These are phyloP conservation scores for Hydrangea macrophylla DNA, from an alignment of 148 eudicot genomes.

Conservation along the genomic window DNA sequence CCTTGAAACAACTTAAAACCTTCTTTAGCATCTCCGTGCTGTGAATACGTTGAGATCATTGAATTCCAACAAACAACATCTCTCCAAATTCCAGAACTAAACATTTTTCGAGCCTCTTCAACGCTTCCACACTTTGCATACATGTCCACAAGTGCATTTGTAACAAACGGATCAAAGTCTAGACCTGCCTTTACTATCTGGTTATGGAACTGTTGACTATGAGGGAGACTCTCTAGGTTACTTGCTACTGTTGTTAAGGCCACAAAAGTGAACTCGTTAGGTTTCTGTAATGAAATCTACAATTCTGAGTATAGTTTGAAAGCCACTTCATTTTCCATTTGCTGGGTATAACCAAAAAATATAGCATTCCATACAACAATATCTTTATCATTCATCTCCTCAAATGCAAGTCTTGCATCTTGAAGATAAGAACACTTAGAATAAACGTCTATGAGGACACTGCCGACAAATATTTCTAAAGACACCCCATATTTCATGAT, in stretches of 20 bases:
- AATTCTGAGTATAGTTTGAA: constrained; percentile 49
- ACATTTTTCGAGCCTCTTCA: constrained; percentile 47
- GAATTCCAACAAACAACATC: constrained; percentile 71
- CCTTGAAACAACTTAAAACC: constrained; percentile 45
- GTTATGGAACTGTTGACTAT: constrained; percentile 59
- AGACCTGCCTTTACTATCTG: constrained; percentile 45
- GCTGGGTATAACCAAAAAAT: constrained; percentile 56
- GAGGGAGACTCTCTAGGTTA: constrained; percentile 48
- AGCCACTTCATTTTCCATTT: constrained; percentile 54
- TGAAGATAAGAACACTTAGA: constrained; percentile 45
- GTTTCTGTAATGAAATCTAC: constrained; percentile 29
- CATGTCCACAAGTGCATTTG: constrained; percentile 65
- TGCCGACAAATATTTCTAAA: constrained; percentile 44
- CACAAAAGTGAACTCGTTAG: constrained; percentile 53
- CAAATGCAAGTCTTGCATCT: constrained; percentile 59
- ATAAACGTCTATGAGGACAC: constrained; percentile 70
- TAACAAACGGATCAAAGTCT: constrained; percentile 44
- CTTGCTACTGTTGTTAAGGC: constrained; percentile 55
- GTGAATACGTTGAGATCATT: constrained; percentile 62
- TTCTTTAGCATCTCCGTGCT: constrained; percentile 63
- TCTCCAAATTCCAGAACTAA: constrained; percentile 29
- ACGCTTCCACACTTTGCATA: constrained; percentile 72
- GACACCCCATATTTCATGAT: constrained; percentile 42
- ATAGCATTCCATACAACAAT: constrained; percentile 72
- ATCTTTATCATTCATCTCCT: constrained; percentile 55